A percentile compares a stretch with the other conserved stretches of the same genome.
Conservation (phyloP, 495 filamentous ascomycete species). For the Umbilicaria muhlenbergii region DNA sequence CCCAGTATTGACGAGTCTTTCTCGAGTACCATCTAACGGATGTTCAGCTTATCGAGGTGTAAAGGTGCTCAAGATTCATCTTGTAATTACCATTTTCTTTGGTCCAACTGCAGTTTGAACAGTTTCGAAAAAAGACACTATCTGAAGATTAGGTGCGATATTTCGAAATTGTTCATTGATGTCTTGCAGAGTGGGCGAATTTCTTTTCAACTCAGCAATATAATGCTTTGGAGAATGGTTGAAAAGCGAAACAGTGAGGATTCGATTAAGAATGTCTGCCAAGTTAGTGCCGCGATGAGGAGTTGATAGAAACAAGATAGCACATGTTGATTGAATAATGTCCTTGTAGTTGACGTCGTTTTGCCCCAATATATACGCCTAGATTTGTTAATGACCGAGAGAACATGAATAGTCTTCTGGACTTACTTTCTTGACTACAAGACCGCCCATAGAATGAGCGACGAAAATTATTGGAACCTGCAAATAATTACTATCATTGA, state of each 20-base stretch:
- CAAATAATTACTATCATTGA: not conserved
- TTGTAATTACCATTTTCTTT: conserved; percentile 8
- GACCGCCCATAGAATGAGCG: conserved; percentile 15
- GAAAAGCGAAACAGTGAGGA: conserved; percentile 13
- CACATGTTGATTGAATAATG: conserved; percentile 17
- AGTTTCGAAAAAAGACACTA: conserved; percentile 34
- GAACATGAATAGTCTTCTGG: not conserved
- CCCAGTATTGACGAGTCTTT: conserved; percentile 27
- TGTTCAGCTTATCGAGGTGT: no score
- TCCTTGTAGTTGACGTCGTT: conserved; percentile 18
- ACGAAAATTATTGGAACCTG: conserved; percentile 14
- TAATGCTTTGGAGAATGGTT: conserved; percentile 17
- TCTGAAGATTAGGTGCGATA: conserved; percentile 13
- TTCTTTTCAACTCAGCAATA: conserved; percentile 23
- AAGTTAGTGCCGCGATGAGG: conserved; percentile 29
- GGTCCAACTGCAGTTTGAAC: conserved; percentile 16
- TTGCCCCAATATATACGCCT: conserved; percentile 18
- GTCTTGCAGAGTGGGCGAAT: conserved; percentile 18
- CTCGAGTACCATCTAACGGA: conserved; percentile 17
- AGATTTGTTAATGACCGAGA: not conserved
- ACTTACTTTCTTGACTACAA: conserved; percentile 28
- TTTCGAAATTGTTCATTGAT: conserved; percentile 33
- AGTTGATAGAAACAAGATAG: conserved; percentile 29
- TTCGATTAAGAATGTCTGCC: conserved; percentile 21
- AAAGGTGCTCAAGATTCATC: no score